Conservation (phyloP, 2,329 filamentous ascomycete species). For the Fusarium chaquense region DNA sequence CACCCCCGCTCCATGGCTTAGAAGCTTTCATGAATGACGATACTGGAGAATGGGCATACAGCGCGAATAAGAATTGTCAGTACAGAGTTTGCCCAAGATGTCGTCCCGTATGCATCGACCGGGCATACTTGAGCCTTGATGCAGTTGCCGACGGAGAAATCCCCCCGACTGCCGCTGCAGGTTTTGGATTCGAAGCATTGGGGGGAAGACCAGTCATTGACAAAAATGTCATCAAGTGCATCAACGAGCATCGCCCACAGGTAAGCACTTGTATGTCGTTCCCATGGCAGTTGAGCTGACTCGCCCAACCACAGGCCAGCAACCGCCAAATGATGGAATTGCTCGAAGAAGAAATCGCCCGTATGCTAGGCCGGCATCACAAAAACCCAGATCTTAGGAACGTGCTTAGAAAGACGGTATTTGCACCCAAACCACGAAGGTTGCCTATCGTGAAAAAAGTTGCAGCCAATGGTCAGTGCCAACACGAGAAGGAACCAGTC, state of each 20-base stretch:
- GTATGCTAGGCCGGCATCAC: constrained; percentile 17
- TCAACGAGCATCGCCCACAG: constrained; percentile 56
- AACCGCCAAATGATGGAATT: constrained; percentile 44
- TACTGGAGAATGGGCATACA: constrained; percentile 55
- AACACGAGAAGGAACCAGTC: not conserved
- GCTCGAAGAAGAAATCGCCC: constrained; percentile 47
- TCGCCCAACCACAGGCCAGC: constrained; percentile 1
- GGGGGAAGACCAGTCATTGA: constrained; percentile 59
- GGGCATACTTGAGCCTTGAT: constrained; percentile 63
- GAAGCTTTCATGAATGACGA: constrained; percentile 27
- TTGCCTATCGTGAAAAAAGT: constrained; percentile 22
- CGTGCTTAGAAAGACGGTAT: not conserved
- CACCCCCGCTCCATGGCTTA: constrained; percentile 33
- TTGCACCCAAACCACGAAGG: not conserved
- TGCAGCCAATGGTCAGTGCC: not conserved
- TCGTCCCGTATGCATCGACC: constrained; percentile 57
- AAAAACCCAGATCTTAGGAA: not conserved
- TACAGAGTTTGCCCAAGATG: constrained; percentile 65
- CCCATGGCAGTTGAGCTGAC: not conserved
- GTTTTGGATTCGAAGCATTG: constrained; percentile 64
- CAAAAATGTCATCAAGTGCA: constrained; percentile 53
- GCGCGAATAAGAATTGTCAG: constrained; percentile 59
- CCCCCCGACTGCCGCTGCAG: constrained; percentile 61
- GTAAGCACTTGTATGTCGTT: constrained; percentile 46
- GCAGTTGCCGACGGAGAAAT: constrained; percentile 64